Evolutionary conservation across 371 early-diverging fungal genomes (phyloP).

Genomic region (Blakeslea trispora): DNA sequence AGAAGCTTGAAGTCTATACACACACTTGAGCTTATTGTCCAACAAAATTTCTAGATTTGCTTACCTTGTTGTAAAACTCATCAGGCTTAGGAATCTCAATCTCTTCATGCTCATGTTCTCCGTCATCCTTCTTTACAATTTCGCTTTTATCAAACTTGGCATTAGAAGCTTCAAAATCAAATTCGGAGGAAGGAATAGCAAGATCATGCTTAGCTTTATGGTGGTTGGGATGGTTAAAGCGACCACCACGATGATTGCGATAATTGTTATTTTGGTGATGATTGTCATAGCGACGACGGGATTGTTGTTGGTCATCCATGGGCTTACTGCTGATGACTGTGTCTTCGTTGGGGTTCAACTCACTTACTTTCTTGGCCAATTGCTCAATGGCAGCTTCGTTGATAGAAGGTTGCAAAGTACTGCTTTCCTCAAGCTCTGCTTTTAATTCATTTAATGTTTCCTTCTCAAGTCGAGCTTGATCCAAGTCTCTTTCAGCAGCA

Average conservation of each 20-base stretch:
- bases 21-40: constrained; percentile 29
- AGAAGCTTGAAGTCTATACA: constrained; percentile 78
- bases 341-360: constrained; percentile 39
- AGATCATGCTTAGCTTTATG: constrained; percentile 49
- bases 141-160: constrained; percentile 91
- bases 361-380: constrained; percentile 62
- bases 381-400: constrained; percentile 54
- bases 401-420: constrained; percentile 37
- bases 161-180: constrained; percentile 93
- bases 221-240: constrained; percentile 11
- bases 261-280: constrained; percentile 35
- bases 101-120: constrained; percentile 47
- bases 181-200: constrained; percentile 84
- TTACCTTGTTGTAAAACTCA: constrained; percentile 58
- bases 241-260: constrained; percentile 33
- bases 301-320: constrained; percentile 9
- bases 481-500: constrained; percentile 1
- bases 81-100: constrained; percentile 54
- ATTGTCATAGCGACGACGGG: constrained; percentile 18
- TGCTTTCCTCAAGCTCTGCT: constrained; percentile 25
- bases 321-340: constrained; percentile 8
- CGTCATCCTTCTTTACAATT: constrained; percentile 53
- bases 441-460: constrained; percentile 29
- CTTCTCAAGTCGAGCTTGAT: constrained; percentile 19
- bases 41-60: not conserved